phyloP scores from a whole-genome alignment of 1,284 basidiomycete genomes.

The Ganoderma multipileum region DNA sequence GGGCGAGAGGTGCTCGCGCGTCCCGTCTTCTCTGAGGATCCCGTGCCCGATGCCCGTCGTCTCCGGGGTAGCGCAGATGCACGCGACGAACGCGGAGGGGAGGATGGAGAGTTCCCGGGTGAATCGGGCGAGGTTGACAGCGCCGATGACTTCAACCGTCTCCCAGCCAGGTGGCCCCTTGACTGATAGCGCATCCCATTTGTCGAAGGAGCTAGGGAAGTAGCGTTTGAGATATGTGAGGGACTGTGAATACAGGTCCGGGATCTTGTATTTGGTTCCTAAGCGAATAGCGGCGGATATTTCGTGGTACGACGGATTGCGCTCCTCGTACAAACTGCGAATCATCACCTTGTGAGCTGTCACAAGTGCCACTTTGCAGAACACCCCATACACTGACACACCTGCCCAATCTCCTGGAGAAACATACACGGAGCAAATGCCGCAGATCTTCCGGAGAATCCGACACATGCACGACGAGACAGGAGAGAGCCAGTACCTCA shows the following conservation, averaged over 20 bases:
- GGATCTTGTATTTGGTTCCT: not conserved
- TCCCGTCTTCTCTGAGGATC: conserved; percentile 12
- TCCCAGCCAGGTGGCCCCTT: not conserved
- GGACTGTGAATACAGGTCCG: not conserved
- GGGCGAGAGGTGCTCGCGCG: not conserved
- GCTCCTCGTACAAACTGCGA: not conserved
- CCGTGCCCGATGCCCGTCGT: conserved; percentile 4
- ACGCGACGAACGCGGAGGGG: conserved; percentile 11
- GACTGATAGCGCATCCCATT: not conserved
- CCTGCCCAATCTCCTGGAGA: conserved; percentile 4
- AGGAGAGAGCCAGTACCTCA: too few relatives aligned
- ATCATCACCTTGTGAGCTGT: not conserved
- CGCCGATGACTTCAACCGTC: not conserved
- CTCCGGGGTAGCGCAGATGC: conserved; percentile 1
- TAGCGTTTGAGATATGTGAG: not conserved
- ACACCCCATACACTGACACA: not conserved
- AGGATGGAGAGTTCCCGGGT: conserved; percentile 9
- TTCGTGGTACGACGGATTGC: not conserved
- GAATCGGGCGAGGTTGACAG: conserved; percentile 2
- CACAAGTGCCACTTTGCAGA: not conserved
- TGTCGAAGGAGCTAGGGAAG: not conserved
- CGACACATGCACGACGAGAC: not conserved
- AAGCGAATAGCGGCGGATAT: not conserved
- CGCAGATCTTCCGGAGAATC: conserved; percentile 9
- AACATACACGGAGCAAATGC: not conserved